Conservation (phyloP, 352 stramenopile species). For the Peronosclerospora sorghi region DNA sequence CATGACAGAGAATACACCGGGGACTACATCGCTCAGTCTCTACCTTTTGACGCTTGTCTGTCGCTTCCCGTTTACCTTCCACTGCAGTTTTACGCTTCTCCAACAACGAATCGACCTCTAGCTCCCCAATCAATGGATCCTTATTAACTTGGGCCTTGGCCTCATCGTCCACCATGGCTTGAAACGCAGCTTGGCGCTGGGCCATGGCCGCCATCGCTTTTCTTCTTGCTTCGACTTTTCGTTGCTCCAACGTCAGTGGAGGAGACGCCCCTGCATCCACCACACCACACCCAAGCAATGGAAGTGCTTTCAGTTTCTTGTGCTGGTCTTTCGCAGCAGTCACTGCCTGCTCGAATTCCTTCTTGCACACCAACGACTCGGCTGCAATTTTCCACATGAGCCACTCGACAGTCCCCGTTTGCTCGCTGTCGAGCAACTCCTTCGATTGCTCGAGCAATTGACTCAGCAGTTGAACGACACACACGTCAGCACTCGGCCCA, state of each 20-base stretch:
- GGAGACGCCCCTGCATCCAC: conserved; percentile 2
- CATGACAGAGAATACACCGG: conserved; percentile 82
- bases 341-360: conserved; percentile 24
- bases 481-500: conserved; percentile 23
- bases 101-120: conserved; percentile 15
- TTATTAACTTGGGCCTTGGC: conserved; percentile 28
- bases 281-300: not conserved
- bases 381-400: conserved; percentile 47
- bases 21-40: conserved; percentile 28
- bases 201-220: conserved; percentile 72
- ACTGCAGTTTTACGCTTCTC: conserved; percentile 38
- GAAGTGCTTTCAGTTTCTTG: conserved; percentile 7
- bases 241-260: conserved; percentile 52
- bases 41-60: conserved; percentile 40
- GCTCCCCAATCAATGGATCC: conserved; percentile 13
- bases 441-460: conserved; percentile 33
- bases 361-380: conserved; percentile 32
- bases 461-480: conserved; percentile 43
- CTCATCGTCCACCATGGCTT: conserved; percentile 68
- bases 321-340: conserved; percentile 21
- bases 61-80: conserved; percentile 20
- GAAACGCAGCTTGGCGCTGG: conserved; percentile 72
- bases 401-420: conserved; percentile 65
- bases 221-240: conserved; percentile 68
- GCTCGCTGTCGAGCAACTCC: conserved; percentile 57